Percentiles rank a stretch among this genome's conserved stretches.
Conservation (phyloP, 768 basidiomycete species). For the Phlebiopsis gigantea region DNA sequence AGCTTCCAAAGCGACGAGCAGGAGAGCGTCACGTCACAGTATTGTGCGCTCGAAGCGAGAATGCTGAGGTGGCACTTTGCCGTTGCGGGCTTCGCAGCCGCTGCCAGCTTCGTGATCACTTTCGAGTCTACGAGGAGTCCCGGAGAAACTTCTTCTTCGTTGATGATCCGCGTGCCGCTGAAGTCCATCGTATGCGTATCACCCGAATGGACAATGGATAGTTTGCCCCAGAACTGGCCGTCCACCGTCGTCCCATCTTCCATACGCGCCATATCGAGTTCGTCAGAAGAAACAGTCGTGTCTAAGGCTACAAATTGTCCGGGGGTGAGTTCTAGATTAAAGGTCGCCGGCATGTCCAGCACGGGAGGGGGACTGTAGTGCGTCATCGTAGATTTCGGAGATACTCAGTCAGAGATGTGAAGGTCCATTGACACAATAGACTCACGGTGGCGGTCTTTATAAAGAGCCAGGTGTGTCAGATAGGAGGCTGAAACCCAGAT, state of each 20-base stretch:
- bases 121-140: slow-evolving; percentile 74
- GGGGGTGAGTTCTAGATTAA: slow-evolving; percentile 75
- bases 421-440: slow-evolving; percentile 6
- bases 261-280: slow-evolving; percentile 88
- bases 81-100: slow-evolving; percentile 65
- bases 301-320: slow-evolving; percentile 80
- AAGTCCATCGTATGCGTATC: slow-evolving; percentile 81
- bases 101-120: slow-evolving; percentile 71
- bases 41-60: slow-evolving; percentile 66
- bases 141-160: slow-evolving; percentile 55
- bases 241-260: slow-evolving; percentile 85
- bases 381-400: no score
- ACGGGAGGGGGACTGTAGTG: slow-evolving; percentile 59
- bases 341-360: slow-evolving; percentile 81
- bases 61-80: slow-evolving; percentile 77
- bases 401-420: slow-evolving; percentile 13
- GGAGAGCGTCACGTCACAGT: slow-evolving; percentile 72
- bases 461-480: neutral
- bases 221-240: slow-evolving; percentile 84
- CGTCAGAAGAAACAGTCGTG: slow-evolving; percentile 69
- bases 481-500: no score
- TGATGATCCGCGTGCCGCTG: slow-evolving; percentile 66
- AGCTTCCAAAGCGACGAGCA: slow-evolving; percentile 74
- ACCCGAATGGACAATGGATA: slow-evolving; percentile 73
- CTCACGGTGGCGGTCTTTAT: slow-evolving; percentile 47